Conservation (phyloP, 345 rosid species). For the Triadica sebifera region DNA sequence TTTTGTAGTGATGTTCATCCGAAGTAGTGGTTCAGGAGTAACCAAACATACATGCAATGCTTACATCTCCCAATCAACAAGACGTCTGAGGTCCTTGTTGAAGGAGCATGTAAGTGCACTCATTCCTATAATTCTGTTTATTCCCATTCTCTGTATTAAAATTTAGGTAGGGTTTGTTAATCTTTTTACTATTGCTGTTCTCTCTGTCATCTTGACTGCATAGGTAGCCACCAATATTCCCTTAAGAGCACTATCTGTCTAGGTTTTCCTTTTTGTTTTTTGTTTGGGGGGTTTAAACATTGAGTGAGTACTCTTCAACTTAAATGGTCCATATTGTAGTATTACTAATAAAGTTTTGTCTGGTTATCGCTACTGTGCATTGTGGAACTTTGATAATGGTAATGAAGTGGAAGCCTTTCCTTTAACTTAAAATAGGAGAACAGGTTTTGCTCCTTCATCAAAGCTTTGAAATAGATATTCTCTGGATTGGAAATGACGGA, state of each 20-base stretch:
- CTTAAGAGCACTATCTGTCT: not conserved
- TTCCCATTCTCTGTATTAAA: not conserved
- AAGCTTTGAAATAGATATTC: not conserved
- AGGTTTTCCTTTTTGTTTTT: not conserved
- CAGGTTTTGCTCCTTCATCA: not conserved
- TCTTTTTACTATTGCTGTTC: not conserved
- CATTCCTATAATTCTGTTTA: constrained; percentile 5
- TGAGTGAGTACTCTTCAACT: not conserved
- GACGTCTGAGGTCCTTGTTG: constrained; percentile 70
- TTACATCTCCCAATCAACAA: constrained; percentile 78
- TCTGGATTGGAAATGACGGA: not conserved
- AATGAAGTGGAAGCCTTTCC: not conserved
- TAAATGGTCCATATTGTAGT: not conserved
- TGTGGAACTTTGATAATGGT: not conserved
- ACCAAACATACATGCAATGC: constrained; percentile 57
- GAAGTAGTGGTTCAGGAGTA: constrained; percentile 40
- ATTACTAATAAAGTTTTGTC: not conserved
- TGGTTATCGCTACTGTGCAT: not conserved
- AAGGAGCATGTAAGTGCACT: constrained; percentile 75
- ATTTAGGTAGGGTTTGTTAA: not conserved
- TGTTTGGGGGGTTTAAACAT: not conserved
- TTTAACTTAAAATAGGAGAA: not conserved
- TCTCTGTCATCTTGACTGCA: not conserved
- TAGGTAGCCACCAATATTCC: not conserved
- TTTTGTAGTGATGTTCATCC: constrained; percentile 84